Base-by-base conservation (phyloP, 1,284 basidiomycete species). In the Hypsizygus ulmarius region DNA sequence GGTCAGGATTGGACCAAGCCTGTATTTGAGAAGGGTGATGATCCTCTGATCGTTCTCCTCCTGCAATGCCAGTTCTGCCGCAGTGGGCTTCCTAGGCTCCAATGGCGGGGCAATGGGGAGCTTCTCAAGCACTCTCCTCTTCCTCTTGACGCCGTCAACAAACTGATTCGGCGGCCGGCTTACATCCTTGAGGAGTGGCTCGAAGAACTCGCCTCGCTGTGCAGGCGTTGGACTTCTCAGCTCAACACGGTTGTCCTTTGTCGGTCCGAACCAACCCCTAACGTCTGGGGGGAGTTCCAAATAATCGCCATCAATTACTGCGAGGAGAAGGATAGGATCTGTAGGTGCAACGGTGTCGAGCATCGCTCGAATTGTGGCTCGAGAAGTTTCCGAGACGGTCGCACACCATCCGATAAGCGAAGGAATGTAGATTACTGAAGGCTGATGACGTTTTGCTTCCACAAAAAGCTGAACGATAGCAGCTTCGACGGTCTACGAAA, bases 401-500 rank as follows among this genome's bases (percentile, higher is more conserved):
- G 83, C 73, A 45, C 89, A 88, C 95, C 96, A 99, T 5, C 88
- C 82, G 0, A 84, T 65, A 1, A 99, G 75, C 0, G 92, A 90
- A 0, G 96, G 97, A 39, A 99, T 93, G 67, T 94, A 99, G 41
- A 99, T 79, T 35, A 99, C 86, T 0, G 93, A 95, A 0, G 97
- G 97, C 60, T 97, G 95, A 64, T 97, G 93, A 25, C 97, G 84
- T 65, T 97, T 98, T 0, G 97, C 97, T 66, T 99, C 97, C 14
- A 95, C 81, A 60, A 99, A 98, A n/a, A 97, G 78, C 59, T 98
- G 96, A 1, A 98, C 92, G 47, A 97, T 86, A 2, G 90, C 86
- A 1, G 96, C 90, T 69, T 99, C 97, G 2, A 86, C 74, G 3
- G 93, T 93, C 90, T 94, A 54, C n/a, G 45, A 38, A 33, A 33